Evolutionary conservation across 2,329 filamentous ascomycete genomes (phyloP), one percentile per base, ranked within the genome.

Genomic region (Cladosporium halotolerans): DNA sequence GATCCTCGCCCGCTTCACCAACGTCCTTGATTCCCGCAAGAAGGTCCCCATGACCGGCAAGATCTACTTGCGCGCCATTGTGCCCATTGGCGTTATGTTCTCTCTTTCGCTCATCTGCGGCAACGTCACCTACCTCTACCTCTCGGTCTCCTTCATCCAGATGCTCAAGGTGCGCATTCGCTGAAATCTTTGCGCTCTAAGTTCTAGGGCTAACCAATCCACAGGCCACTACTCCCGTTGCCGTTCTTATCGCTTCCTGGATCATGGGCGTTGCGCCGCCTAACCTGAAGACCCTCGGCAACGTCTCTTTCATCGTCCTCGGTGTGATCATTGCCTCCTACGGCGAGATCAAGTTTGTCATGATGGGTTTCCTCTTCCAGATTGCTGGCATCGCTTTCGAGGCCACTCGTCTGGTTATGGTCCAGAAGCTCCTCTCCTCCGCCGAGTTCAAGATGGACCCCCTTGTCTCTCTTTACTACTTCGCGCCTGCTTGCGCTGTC

Each of bases 111-210:
- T 97, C 77, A 96, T 97, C 70, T 96, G 90, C 73, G 90, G 91
- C 68, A 97, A 97, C 77, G 75, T 95, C 73, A 90, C 92, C 63
- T 97, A 97, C 70, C 82, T 96, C 52, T 96, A 96, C 73, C 82
- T 97, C 57, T 93, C 87, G 62, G 92, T 97, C 55, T 88, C 92
- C 56, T 97, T 97, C 73, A 97, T 97, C 67, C 92, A 97, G 79
- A 97, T 97, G 92, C 84, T 97, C 72, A 97, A 97, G 87, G 86
- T 89, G 62, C 36, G 69, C 62, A 38, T 9, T 11, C 16, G 40
- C 39, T 32, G 51, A 32, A 56, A 59, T 38, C 54, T 34, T 58
- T 50, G 63, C 59, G 33, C 39, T 9, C 32, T 11, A 36, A 31
- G 11, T 8, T 16, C n/a, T 28, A 51, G 14, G 32, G 11, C 55